These are phyloP conservation scores for Penicillium herquei DNA, from an alignment of 495 filamentous ascomycete genomes.

Conservation along the genomic window DNA sequence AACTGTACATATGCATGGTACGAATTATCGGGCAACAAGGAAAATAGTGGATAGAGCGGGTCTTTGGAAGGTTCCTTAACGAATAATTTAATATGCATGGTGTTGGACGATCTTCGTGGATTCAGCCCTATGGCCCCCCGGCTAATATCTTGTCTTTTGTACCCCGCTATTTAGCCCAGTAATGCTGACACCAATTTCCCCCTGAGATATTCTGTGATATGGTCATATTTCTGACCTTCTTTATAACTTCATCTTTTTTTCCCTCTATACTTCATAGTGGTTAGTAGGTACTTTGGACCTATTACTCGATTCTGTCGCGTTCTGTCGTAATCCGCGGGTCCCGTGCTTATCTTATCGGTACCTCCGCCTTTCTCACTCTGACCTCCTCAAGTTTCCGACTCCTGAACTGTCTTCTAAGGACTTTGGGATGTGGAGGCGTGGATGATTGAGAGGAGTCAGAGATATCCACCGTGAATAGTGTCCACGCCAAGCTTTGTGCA, in stretches of 20 bases:
- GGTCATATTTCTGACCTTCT: too few relatives aligned
- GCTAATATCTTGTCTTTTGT: background rate
- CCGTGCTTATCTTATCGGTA: conserved; percentile 4
- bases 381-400: background rate
- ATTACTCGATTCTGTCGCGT: background rate
- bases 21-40: background rate
- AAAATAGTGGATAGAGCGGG: background rate
- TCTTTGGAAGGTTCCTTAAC: background rate
- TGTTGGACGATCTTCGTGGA: background rate
- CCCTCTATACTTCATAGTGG: too few relatives aligned
- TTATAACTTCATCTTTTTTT: too few relatives aligned
- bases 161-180: background rate
- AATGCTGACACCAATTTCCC: background rate
- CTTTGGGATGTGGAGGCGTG: background rate
- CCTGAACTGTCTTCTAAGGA: background rate
- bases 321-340: conserved; percentile 1
- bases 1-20: conserved; percentile 5
- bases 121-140: background rate
- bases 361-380: conserved; percentile 1
- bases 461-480: background rate
- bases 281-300: too few relatives aligned
- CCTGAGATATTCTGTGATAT: background rate
- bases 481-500: background rate
- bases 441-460: background rate
- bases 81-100: background rate